Evolutionary conservation across 768 basidiomycete genomes (phyloP), one percentile per base, ranked within the genome.

Genomic region (Clavaria fumosa): DNA sequence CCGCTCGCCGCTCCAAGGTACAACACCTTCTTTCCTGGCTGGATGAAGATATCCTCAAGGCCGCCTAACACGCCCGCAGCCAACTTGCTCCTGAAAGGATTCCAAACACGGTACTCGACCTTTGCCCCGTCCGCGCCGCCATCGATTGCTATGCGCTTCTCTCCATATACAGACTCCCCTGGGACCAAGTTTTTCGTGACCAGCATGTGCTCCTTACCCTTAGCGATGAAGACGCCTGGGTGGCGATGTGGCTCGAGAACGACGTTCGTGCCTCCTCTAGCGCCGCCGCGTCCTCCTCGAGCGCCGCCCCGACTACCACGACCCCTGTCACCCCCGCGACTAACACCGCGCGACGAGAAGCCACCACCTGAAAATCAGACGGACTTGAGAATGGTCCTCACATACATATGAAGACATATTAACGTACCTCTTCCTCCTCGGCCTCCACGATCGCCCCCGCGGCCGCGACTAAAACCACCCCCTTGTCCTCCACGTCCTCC

Each of bases 151-250:
- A 96, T 89, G 53, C 93, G 71, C 66, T 99, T 99, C 61, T 99
- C 95, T 43, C 95, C 95, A 56, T 99, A 99, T 7, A 99, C 93
- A 5, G 83, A 82, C 54, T 97, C 95, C 32, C 95, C 95, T 1
- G 95, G 95, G 27, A 85, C 89, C 55, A 99, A 72, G 60, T 96
- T 97, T 64, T 90, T 89, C 26, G 95, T 97, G 58, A 99, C 95
- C 47, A 99, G 66, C 60, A 97, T 72, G 50, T 85, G 79, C 51
- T 97, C 95, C 62, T 99, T 97, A 58, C 90, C 91, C 58, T 84
- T 84, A 41, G 95, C 95, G 52, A 99, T 82, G 64, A 96, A 99
- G 37, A 99, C 72, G 35, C 95, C 95, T 23, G 75, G 61, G 58
- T 99, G 95, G 53, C 81, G 70, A 66, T 99, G 95, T 0, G 93